A percentile compares a stretch with the other conserved stretches of the same genome.
phyloP scores from a whole-genome alignment of 768 basidiomycete species.

The Phanerochaete sordida region DNA sequence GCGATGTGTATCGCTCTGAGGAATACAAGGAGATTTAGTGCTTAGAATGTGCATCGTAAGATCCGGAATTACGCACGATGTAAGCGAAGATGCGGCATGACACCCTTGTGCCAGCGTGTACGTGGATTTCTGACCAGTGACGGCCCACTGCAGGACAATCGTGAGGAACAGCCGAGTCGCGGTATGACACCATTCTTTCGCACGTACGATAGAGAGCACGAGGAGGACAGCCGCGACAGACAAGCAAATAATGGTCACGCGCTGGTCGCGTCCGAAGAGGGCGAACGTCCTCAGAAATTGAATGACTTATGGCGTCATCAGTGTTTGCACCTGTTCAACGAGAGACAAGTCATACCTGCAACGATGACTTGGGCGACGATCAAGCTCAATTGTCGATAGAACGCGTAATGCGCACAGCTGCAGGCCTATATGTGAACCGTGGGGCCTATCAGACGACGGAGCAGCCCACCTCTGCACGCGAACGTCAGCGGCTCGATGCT shows the following conservation, averaged over 20 bases:
- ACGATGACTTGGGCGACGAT: constrained; percentile 44
- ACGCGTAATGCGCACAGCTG: constrained; percentile 39
- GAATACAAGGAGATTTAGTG: too few species aligned
- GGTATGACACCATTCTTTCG: neutral
- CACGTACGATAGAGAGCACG: constrained; percentile 19
- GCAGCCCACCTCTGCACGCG: neutral
- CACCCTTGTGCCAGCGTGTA: constrained; percentile 20
- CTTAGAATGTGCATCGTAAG: too few species aligned
- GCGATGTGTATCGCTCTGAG: constrained; percentile 16
- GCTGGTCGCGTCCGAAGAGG: constrained; percentile 40
- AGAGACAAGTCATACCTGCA: constrained; percentile 24
- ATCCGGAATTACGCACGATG: constrained; percentile 22
- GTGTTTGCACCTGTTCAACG: too few species aligned
- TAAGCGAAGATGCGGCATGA: constrained; percentile 11
- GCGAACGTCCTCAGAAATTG: constrained; percentile 48
- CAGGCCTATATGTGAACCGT: neutral
- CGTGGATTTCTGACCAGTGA: constrained; percentile 32
- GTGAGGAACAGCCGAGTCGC: neutral
- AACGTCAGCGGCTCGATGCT: neutral
- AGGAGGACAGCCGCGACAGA: constrained; percentile 29
- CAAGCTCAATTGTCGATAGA: constrained; percentile 40
- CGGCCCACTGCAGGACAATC: constrained; percentile 34
- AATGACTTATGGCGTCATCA: too few species aligned
- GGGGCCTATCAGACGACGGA: neutral
- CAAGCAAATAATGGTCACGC: constrained; percentile 33